Conservation (phyloP, 306 rosid genomes). For the Hippophae rhamnoides region DNA sequence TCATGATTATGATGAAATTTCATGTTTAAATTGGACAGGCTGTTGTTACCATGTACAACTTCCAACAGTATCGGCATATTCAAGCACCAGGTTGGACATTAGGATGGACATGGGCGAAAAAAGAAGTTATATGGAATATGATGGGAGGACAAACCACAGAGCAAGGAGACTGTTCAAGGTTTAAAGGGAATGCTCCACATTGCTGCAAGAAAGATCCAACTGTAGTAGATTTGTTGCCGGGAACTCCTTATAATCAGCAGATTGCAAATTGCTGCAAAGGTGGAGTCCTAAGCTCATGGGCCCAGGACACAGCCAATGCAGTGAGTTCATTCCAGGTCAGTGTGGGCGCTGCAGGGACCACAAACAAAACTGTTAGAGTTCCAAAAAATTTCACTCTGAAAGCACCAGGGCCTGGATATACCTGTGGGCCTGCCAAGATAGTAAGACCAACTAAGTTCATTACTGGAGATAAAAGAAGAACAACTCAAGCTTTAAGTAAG, state of each 20-base stretch:
- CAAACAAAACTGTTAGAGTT: slow-evolving; percentile 69
- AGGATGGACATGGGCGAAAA: slow-evolving; percentile 97
- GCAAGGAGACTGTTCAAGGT: slow-evolving; percentile 92
- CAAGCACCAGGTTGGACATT: slow-evolving; percentile 85
- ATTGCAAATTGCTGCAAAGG: slow-evolving; percentile 93
- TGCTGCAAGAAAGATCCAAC: slow-evolving; percentile 82
- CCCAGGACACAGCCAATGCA: slow-evolving; percentile 65
- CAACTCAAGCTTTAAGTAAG: slow-evolving; percentile 91
- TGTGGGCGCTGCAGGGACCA: slow-evolving; percentile 91
- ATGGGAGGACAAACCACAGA: slow-evolving; percentile 84
- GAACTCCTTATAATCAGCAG: slow-evolving; percentile 93
- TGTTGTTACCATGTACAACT: slow-evolving; percentile 81
- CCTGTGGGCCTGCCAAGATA: slow-evolving; percentile 73
- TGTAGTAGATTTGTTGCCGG: slow-evolving; percentile 84
- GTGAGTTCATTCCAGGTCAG: slow-evolving; percentile 82
- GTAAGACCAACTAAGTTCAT: slow-evolving; percentile 54
- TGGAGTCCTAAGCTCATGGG: slow-evolving; percentile 76
- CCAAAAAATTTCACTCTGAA: slow-evolving; percentile 73
- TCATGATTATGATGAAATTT: slow-evolving; percentile 1
- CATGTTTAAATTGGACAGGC: slow-evolving; percentile 50
- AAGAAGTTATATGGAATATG: slow-evolving; percentile 93
- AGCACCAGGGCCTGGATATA: slow-evolving; percentile 86
- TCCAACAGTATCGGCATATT: slow-evolving; percentile 91
- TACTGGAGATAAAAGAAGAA: slow-evolving; percentile 65
- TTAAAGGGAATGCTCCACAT: slow-evolving; percentile 68